These are phyloP conservation scores for Castanea sativa DNA, from an alignment of 306 rosid genomes.

Conservation along the genomic window DNA sequence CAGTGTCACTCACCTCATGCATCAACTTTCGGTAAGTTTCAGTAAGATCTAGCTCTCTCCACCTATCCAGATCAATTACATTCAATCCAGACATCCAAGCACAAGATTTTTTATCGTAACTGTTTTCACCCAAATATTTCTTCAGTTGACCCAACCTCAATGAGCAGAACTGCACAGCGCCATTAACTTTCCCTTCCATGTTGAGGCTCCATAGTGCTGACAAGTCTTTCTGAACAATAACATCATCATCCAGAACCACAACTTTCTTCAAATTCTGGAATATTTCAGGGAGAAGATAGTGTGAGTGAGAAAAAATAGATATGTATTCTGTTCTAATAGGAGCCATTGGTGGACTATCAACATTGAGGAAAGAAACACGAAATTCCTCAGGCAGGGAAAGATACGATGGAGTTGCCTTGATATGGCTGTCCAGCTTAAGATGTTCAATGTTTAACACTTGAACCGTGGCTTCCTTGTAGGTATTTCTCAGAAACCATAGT, in stretches of 20 bases:
- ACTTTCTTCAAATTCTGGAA: constrained; percentile 73
- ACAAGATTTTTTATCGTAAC: constrained; percentile 49
- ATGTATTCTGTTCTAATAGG: constrained; percentile 73
- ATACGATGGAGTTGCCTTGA: constrained; percentile 25
- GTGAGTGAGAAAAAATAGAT: constrained; percentile 86
- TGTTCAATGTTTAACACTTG: constrained; percentile 77
- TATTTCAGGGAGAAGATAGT: constrained; percentile 81
- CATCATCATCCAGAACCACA: constrained; percentile 87
- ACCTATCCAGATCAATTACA: constrained; percentile 74
- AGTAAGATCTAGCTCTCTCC: constrained; percentile 87
- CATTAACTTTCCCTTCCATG: constrained; percentile 86
- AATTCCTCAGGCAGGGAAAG: constrained; percentile 75
- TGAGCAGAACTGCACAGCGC: constrained; percentile 71
- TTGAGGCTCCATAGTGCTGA: constrained; percentile 77
- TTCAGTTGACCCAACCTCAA: constrained; percentile 69
- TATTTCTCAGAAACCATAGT: constrained; percentile 80
- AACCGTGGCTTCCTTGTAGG: constrained; percentile 61
- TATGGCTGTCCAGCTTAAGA: constrained; percentile 43
- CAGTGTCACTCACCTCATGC: constrained; percentile 57
- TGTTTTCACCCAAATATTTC: constrained; percentile 57
- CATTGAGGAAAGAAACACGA: constrained; percentile 56
- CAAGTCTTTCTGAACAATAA: constrained; percentile 84
- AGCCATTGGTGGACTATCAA: constrained; percentile 40
- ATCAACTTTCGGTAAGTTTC: constrained; percentile 56
- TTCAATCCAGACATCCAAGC: constrained; percentile 97